These are phyloP conservation scores for Hanseniaspora clermontiae DNA, from an alignment of 805 yeast species.

Conservation along the genomic window DNA sequence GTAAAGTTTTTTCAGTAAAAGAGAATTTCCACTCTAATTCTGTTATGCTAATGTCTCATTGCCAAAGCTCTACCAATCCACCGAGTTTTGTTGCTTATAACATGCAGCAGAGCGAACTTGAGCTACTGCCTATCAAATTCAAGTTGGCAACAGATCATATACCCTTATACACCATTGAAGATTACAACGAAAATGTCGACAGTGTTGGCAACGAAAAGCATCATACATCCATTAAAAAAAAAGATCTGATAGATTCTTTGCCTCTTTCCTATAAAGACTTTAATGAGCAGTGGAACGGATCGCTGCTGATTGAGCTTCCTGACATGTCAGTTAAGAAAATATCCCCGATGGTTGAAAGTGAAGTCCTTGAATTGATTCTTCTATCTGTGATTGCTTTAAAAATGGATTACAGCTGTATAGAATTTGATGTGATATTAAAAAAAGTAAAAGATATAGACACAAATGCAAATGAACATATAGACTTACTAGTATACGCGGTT, in stretches of 20 bases:
- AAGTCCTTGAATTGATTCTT: constrained; percentile 1
- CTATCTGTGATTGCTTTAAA: constrained; percentile 1
- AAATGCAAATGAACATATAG: background rate
- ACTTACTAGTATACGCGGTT: background rate
- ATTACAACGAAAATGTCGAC: constrained; percentile 9
- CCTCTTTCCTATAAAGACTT: constrained; percentile 49
- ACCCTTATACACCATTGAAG: constrained; percentile 29
- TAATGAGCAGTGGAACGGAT: constrained; percentile 47
- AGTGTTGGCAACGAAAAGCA: background rate
- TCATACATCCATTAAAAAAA: constrained; percentile 20
- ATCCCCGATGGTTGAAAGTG: background rate
- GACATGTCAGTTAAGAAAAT: constrained; percentile 7
- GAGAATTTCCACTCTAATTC: constrained; percentile 84
- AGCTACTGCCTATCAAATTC: constrained; percentile 27
- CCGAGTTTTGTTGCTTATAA: constrained; percentile 22
- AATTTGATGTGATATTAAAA: background rate
- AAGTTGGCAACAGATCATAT: constrained; percentile 24
- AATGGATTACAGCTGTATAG: background rate
- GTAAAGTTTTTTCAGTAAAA: constrained; percentile 49
- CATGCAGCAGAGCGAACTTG: constrained; percentile 27
- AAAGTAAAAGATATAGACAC: background rate
- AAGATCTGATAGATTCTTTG: constrained; percentile 32
- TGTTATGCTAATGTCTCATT: constrained; percentile 40
- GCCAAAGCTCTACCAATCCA: constrained; percentile 16
- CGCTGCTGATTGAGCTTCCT: constrained; percentile 37